Evolutionary conservation across 768 basidiomycete genomes (phyloP).

Genomic region (Trametes sanguinea): DNA sequence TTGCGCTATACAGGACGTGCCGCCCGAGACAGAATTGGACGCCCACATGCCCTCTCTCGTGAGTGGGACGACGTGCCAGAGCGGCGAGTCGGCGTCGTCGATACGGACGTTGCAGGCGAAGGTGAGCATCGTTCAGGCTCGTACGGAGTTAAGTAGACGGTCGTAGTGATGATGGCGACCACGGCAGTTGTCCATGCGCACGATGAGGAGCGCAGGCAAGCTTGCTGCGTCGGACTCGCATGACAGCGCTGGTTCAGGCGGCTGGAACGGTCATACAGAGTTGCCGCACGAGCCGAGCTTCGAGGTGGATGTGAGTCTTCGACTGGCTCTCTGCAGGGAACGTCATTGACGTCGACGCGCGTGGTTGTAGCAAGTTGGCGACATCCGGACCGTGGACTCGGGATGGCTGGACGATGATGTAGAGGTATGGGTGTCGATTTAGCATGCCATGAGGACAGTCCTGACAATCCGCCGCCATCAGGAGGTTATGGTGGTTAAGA

Average conservation of each 20-base stretch:
- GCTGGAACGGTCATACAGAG: not conserved
- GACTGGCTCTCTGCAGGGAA: not conserved
- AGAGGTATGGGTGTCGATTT: conserved; percentile 38
- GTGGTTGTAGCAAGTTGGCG: conserved; percentile 40
- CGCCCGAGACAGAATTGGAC: not conserved
- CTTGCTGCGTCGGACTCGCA: not conserved
- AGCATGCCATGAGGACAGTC: not conserved
- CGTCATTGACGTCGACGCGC: not conserved
- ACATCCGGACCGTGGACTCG: conserved; percentile 44
- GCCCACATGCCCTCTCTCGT: not conserved
- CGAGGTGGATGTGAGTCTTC: conserved; percentile 41
- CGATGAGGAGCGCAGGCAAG: not conserved
- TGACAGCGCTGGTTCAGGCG: not conserved
- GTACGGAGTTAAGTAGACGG: no score
- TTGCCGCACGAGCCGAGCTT: conserved; percentile 36
- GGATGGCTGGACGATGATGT: conserved; percentile 53
- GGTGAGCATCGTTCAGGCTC: not conserved
- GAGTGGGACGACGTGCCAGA: not conserved
- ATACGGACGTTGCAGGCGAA: not conserved
- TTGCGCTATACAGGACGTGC: not conserved
- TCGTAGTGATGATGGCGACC: not conserved
- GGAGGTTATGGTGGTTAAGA: conserved; percentile 53
- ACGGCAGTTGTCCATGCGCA: not conserved
- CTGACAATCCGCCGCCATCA: conserved; percentile 17
- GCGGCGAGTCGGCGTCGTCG: conserved; percentile 2